These are phyloP conservation scores for Wickerhamiella kurtzmanii DNA, from an alignment of 805 yeast species.

Conservation along the genomic window DNA sequence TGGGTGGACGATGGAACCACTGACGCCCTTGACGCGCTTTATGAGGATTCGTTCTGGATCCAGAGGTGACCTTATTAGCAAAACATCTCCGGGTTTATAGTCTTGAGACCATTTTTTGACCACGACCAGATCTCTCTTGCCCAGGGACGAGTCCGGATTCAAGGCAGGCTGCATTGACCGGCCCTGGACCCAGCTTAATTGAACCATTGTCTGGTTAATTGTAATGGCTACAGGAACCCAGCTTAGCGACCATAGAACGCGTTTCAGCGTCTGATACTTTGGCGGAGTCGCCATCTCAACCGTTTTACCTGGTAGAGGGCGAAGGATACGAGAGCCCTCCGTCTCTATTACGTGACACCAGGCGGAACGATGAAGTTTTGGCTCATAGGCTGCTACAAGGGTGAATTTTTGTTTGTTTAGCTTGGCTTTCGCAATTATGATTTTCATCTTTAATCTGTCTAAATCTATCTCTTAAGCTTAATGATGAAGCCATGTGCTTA, in stretches of 20 bases:
- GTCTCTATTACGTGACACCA: no score
- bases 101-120: slow-evolving; percentile 51
- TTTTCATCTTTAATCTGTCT: no score
- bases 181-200: slow-evolving; percentile 65
- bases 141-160: slow-evolving; percentile 44
- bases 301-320: no score
- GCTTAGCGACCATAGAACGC: slow-evolving; percentile 30
- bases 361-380: no score
- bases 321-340: no score
- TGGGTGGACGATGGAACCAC: slow-evolving; percentile 55
- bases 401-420: no score
- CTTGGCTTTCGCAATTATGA: no score
- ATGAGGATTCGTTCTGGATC: slow-evolving; percentile 65
- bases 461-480: no score
- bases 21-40: slow-evolving; percentile 64
- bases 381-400: no score
- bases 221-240: slow-evolving; percentile 77
- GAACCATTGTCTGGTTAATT: slow-evolving; percentile 54
- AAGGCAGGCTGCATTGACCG: slow-evolving; percentile 80
- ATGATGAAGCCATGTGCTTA: no score
- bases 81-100: slow-evolving; percentile 51
- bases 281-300: not conserved
- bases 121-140: slow-evolving; percentile 35
- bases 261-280: slow-evolving; percentile 2
- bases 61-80: slow-evolving; percentile 66